A percentile compares a stretch with the other conserved stretches of the same genome.
These are phyloP conservation scores for Neurospora sp. DNA, from an alignment of 495 filamentous ascomycete species.

Conservation along the genomic window DNA sequence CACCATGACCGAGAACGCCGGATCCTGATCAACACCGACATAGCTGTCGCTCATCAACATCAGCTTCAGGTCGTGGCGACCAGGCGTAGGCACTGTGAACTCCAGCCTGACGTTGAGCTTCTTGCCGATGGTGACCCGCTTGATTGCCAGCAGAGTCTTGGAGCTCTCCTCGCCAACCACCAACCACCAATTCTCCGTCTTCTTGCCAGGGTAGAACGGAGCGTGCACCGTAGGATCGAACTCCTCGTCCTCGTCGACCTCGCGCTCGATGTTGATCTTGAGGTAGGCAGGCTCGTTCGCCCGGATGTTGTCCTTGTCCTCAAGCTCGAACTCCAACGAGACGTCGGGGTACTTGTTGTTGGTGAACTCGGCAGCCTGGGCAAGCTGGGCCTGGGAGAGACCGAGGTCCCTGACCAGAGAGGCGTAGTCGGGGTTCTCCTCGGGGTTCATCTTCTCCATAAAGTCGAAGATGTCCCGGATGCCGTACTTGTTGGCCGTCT, in stretches of 20 bases:
- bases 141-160: conserved; percentile 82
- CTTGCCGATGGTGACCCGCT: conserved; percentile 78
- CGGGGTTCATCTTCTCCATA: conserved; percentile 96
- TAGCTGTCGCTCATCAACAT: conserved; percentile 98
- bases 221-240: conserved; percentile 82
- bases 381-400: conserved; percentile 71
- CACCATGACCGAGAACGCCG: conserved; percentile 71
- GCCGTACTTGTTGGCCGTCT: conserved; percentile 66
- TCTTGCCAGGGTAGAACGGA: conserved; percentile 84
- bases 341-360: conserved; percentile 93
- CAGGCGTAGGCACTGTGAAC: conserved; percentile 76
- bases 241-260: conserved; percentile 63
- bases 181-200: conserved; percentile 98
- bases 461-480: conserved; percentile 95
- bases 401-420: conserved; percentile 65
- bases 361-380: conserved; percentile 88
- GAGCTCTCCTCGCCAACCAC: conserved; percentile 84
- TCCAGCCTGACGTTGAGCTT: conserved; percentile 72
- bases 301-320: conserved; percentile 67
- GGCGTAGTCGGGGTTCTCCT: conserved; percentile 72
- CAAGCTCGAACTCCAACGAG: conserved; percentile 77
- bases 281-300: conserved; percentile 76
- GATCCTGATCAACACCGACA: conserved; percentile 93
- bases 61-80: conserved; percentile 79
- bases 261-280: conserved; percentile 77